Percentiles rank a stretch among this genome's conserved stretches.
These are phyloP conservation scores for Ceratobasidium sp. DNA, from an alignment of 1,284 basidiomycete species.

Conservation along the genomic window DNA sequence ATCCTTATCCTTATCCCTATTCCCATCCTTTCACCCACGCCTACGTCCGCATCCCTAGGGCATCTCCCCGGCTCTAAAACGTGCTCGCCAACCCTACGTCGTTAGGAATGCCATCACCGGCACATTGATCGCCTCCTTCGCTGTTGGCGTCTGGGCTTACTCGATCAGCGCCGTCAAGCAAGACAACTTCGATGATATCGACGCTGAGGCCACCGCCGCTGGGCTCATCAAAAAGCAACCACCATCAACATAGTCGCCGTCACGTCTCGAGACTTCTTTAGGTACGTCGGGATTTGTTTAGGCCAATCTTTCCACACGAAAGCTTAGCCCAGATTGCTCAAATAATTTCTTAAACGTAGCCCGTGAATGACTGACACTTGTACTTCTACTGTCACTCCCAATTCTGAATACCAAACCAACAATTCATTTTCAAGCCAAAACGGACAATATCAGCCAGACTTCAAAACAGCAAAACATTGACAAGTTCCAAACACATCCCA, in stretches of 20 bases:
- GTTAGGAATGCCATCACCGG: conserved; percentile 86
- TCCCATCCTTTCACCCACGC: conserved; percentile 1
- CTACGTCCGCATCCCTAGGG: conserved; percentile 61
- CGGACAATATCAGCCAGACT: not conserved
- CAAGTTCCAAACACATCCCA: not conserved
- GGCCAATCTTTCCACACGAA: not conserved
- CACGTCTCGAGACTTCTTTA: conserved; percentile 4
- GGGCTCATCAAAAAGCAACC: conserved; percentile 43
- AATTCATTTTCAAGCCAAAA: not conserved
- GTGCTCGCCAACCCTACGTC: conserved; percentile 88
- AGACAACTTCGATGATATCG: conserved; percentile 89
- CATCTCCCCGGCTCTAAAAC: conserved; percentile 87
- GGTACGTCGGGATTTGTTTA: conserved; percentile 28
- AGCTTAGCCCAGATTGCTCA: not conserved
- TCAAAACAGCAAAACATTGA: not conserved
- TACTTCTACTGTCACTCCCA: not conserved
- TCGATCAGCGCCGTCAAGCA: conserved; percentile 95
- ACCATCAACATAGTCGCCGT: conserved; percentile 3
- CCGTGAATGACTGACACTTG: not conserved
- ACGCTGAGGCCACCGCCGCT: conserved; percentile 74
- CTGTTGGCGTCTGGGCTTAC: conserved; percentile 89
- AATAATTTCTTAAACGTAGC: not conserved
- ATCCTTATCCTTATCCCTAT: not conserved
- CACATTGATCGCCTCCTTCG: conserved; percentile 77
- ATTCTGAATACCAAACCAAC: not conserved